A percentile compares a stretch with the other conserved stretches of the same genome.
phyloP scores from a whole-genome alignment of 768 basidiomycete species.

The Mycena filopes region DNA sequence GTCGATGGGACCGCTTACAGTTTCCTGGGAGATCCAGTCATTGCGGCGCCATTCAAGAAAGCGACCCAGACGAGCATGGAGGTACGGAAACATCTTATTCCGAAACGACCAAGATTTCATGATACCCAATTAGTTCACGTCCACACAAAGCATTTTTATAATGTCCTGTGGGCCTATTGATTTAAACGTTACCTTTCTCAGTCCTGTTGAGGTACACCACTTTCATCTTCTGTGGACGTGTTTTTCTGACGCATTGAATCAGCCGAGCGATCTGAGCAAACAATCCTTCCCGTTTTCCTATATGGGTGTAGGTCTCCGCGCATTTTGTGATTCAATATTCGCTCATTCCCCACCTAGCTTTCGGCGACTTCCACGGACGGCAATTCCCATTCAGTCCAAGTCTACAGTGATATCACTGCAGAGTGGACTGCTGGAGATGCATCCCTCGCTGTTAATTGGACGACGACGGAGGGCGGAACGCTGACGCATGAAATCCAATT shows the following conservation, averaged over 20 bases:
- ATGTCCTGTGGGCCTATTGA: slow-evolving; percentile 71
- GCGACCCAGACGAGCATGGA: slow-evolving; percentile 66
- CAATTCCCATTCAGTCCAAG: slow-evolving; percentile 56
- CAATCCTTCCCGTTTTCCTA: slow-evolving; percentile 73
- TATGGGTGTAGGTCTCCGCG: slow-evolving; percentile 53
- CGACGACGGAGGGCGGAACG: slow-evolving; percentile 52
- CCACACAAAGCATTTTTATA: slow-evolving; percentile 71
- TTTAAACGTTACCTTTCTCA: slow-evolving; percentile 68
- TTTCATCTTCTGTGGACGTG: not conserved
- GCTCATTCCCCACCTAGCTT: not conserved
- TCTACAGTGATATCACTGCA: slow-evolving; percentile 71
- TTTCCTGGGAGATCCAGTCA: slow-evolving; percentile 64
- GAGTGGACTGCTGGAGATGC: slow-evolving; percentile 64
- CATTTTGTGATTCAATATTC: slow-evolving; percentile 36
- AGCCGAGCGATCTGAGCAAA: slow-evolving; percentile 68
- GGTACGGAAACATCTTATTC: slow-evolving; percentile 42
- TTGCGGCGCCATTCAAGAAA: slow-evolving; percentile 54
- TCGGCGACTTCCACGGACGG: slow-evolving; percentile 55
- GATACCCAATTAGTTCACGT: slow-evolving; percentile 61
- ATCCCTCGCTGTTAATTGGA: slow-evolving; percentile 65
- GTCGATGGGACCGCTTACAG: slow-evolving; percentile 67
- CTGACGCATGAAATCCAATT: slow-evolving; percentile 70
- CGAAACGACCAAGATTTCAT: not conserved
- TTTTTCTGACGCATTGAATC: not conserved
- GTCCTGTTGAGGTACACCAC: slow-evolving; percentile 73